Conservation (phyloP, 2,329 filamentous ascomycete genomes). For the Colletotrichum aenigma region DNA sequence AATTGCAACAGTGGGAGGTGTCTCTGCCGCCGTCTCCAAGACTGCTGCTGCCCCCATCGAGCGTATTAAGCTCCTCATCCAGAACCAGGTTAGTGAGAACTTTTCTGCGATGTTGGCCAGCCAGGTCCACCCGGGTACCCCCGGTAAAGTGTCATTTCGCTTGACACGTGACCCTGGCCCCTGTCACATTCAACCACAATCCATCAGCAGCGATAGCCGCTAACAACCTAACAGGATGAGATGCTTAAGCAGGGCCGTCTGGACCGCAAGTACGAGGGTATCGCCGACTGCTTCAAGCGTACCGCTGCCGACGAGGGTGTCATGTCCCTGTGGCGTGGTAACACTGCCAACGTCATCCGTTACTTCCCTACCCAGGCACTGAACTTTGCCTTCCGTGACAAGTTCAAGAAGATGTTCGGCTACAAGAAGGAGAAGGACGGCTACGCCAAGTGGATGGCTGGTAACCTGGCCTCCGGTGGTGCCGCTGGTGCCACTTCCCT, state of each 20-base stretch:
- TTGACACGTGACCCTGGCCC: conserved; percentile 10
- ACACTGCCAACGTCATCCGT: conserved; percentile 99
- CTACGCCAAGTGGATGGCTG: conserved; percentile 98
- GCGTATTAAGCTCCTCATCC: conserved; percentile 99
- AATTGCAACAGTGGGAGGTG: conserved; percentile 86
- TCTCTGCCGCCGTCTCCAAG: conserved; percentile 99
- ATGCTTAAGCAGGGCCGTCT: conserved; percentile 99
- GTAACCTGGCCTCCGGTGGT: conserved; percentile 99
- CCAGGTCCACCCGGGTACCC: neutral
- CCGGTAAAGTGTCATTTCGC: neutral
- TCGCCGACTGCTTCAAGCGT: conserved; percentile 92
- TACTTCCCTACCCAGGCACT: conserved; percentile 99
- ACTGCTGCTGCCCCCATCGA: conserved; percentile 99
- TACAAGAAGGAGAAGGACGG: conserved; percentile 99
- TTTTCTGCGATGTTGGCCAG: neutral
- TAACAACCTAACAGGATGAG: conserved; percentile 78
- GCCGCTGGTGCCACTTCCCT: conserved; percentile 99
- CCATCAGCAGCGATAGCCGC: neutral
- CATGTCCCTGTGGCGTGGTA: conserved; percentile 97
- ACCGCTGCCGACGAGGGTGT: conserved; percentile 91
- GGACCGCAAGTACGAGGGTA: conserved; percentile 94
- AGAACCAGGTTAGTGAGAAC: conserved; percentile 88
- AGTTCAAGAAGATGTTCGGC: conserved; percentile 99
- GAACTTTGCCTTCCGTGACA: conserved; percentile 99
- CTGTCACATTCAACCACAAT: neutral